Percentiles rank a stretch among this genome's conserved stretches.
phyloP scores from a whole-genome alignment of 2,329 filamentous ascomycete species.

The Nemania sp. region DNA sequence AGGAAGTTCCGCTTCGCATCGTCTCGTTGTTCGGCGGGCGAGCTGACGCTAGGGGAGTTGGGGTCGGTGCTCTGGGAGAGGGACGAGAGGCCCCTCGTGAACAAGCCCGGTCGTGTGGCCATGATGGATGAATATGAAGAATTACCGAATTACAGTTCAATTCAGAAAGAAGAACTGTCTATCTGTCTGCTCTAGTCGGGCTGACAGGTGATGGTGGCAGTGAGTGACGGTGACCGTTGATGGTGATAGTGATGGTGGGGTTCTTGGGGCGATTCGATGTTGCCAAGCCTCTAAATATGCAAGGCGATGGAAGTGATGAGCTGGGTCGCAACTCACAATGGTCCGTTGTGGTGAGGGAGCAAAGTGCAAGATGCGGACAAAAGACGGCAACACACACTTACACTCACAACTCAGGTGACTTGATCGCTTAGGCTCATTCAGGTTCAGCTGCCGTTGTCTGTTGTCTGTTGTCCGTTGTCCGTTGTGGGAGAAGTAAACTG shows the following conservation, averaged over 20 bases:
- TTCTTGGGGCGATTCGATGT: constrained; percentile 34
- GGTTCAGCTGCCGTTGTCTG: background rate
- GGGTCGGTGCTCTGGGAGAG: constrained; percentile 70
- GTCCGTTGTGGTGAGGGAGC: background rate
- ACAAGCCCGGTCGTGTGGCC: constrained; percentile 68
- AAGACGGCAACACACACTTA: constrained; percentile 2
- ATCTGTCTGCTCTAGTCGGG: background rate
- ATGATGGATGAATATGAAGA: constrained; percentile 54
- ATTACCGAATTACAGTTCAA: constrained; percentile 16
- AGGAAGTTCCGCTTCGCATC: constrained; percentile 87
- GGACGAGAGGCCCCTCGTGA: constrained; percentile 72
- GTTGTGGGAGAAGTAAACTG: background rate
- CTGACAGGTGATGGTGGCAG: background rate
- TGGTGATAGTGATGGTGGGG: constrained; percentile 33
- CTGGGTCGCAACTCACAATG: background rate
- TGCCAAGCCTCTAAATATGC: constrained; percentile 37
- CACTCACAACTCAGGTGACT: too few relatives aligned
- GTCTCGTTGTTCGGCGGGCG: constrained; percentile 79
- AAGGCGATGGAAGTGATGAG: constrained; percentile 14
- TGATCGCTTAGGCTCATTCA: too few relatives aligned
- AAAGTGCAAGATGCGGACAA: background rate
- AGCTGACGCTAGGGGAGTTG: constrained; percentile 70
- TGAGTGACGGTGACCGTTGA: background rate
- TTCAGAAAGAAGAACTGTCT: constrained; percentile 8
- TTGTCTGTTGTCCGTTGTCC: too few relatives aligned